These are phyloP conservation scores for Epipyxis sp. DNA, from an alignment of 108 stramenopile species.

Conservation along the genomic window DNA sequence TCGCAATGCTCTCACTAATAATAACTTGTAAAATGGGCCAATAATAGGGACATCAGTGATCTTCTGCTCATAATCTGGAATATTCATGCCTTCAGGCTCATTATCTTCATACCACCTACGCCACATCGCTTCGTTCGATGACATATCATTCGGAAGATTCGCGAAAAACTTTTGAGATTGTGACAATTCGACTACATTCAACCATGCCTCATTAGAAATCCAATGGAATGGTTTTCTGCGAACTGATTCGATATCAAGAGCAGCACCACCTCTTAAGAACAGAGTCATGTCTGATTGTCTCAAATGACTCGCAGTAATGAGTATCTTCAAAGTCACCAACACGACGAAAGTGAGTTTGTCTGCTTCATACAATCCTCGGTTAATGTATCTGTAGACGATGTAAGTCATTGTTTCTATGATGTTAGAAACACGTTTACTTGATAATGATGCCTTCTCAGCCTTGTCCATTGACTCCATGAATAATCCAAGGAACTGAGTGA, in stretches of 20 bases:
- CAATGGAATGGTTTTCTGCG: constrained; percentile 75
- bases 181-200: constrained; percentile 72
- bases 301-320: constrained; percentile 69
- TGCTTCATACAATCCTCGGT: constrained; percentile 80
- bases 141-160: constrained; percentile 71
- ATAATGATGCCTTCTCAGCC: constrained; percentile 73
- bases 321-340: constrained; percentile 76
- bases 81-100: constrained; percentile 69
- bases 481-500: constrained; percentile 74
- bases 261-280: constrained; percentile 79
- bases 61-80: constrained; percentile 79
- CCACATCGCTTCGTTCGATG: constrained; percentile 72
- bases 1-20: constrained; percentile 74
- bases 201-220: constrained; percentile 78
- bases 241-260: constrained; percentile 65
- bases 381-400: constrained; percentile 80
- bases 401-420: constrained; percentile 89
- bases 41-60: constrained; percentile 63
- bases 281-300: constrained; percentile 66
- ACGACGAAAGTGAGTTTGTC: constrained; percentile 84
- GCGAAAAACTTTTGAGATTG: constrained; percentile 67
- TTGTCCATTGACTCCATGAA: constrained; percentile 81
- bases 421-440: constrained; percentile 74
- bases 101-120: constrained; percentile 80
- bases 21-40: constrained; percentile 73